Percentiles rank a stretch among this genome's conserved stretches.
Evolutionary conservation across 257 asterid species (phyloP).

Genomic region (Lavandula angustifolia): DNA sequence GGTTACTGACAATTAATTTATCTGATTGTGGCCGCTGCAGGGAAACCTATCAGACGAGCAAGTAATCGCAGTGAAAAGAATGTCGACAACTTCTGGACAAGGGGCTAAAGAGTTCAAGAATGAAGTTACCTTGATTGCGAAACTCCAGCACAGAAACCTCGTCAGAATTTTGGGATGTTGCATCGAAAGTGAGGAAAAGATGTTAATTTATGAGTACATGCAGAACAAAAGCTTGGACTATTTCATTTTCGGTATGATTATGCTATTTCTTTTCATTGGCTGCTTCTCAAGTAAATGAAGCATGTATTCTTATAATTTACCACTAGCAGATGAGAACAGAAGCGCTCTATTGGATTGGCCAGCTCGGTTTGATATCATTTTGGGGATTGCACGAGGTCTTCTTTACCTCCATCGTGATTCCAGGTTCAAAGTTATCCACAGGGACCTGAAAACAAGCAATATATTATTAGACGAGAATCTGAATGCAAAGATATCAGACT

Average conservation of each 20-base stretch:
- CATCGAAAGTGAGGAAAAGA: not conserved
- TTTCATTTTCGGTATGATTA: not conserved
- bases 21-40: not conserved
- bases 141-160: slow-evolving; percentile 13
- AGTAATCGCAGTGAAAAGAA: slow-evolving; percentile 16
- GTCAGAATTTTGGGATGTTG: not conserved
- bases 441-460: slow-evolving; percentile 30
- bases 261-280: no score
- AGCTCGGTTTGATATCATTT: slow-evolving; percentile 21
- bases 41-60: slow-evolving; percentile 3
- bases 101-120: slow-evolving; percentile 18
- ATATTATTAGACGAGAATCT: slow-evolving; percentile 24
- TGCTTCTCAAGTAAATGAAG: not conserved
- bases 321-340: slow-evolving; percentile 14
- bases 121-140: slow-evolving; percentile 15
- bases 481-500: slow-evolving; percentile 27
- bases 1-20: not conserved
- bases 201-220: slow-evolving; percentile 1
- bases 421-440: slow-evolving; percentile 28
- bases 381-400: slow-evolving; percentile 29
- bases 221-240: not conserved
- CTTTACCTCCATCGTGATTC: slow-evolving; percentile 31
- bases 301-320: not conserved
- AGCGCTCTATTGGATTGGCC: slow-evolving; percentile 19
- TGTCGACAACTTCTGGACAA: slow-evolving; percentile 25